These are phyloP conservation scores for Yamadazyma dendronema DNA, from an alignment of 1,139 yeast species.

Conservation along the genomic window DNA sequence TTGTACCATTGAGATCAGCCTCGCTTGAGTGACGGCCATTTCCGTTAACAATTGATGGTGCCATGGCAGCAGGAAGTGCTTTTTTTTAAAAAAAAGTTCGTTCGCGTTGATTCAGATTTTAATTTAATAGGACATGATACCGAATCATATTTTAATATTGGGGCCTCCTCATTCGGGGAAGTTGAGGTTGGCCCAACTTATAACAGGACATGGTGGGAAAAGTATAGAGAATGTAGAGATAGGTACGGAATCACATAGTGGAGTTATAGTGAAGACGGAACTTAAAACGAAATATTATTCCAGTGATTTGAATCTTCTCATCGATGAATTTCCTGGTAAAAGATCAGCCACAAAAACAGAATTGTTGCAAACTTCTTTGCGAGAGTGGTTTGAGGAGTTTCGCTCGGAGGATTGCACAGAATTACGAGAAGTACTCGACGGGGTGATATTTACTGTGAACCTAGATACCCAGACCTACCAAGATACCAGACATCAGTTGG, in stretches of 20 bases:
- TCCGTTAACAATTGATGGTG: conserved; percentile 10
- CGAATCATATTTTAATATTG: conserved; percentile 36
- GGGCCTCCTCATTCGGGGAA: conserved; percentile 43
- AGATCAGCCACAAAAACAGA: conserved; percentile 7
- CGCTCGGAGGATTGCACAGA: conserved; percentile 30
- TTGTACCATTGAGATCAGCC: neutral
- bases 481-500: conserved; percentile 18
- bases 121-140: no score
- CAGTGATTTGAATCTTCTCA: conserved; percentile 28
- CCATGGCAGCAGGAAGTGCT: conserved; percentile 8
- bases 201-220: conserved; percentile 12
- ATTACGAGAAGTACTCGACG: conserved; percentile 38
- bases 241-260: conserved; percentile 31
- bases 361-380: conserved; percentile 15
- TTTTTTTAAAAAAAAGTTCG: conserved; percentile 3
- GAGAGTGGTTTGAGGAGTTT: conserved; percentile 33
- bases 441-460: conserved; percentile 35
- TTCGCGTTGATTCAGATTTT: no score
- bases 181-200: conserved; percentile 24
- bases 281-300: conserved; percentile 35
- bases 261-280: conserved; percentile 29
- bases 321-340: conserved; percentile 31
- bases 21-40: neutral
- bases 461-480: conserved; percentile 16
- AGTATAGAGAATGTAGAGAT: conserved; percentile 9